A percentile compares a stretch with the other conserved stretches of the same genome.
Conservation (phyloP, 768 basidiomycete species). For the Melanogaster broomeanus region DNA sequence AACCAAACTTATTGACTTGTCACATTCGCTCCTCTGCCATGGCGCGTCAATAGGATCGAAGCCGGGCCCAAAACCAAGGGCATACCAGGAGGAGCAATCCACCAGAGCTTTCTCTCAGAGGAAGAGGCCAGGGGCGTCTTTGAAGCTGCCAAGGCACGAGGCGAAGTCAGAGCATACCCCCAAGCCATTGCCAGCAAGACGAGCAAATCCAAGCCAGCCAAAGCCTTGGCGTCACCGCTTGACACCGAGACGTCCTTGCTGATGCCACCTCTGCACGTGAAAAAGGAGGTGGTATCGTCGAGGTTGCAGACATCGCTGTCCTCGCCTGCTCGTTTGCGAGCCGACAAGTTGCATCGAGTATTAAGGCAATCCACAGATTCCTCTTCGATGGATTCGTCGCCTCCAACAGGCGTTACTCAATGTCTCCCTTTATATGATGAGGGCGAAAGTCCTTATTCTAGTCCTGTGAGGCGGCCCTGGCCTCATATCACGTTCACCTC, state of each 20-base stretch:
- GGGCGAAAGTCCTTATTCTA: slow-evolving; percentile 10
- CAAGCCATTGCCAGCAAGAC: not conserved
- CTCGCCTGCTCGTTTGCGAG: not conserved
- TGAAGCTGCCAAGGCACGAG: slow-evolving; percentile 28
- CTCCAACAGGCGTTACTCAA: slow-evolving; percentile 26
- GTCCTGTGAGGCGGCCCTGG: slow-evolving; percentile 6
- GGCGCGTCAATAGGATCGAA: slow-evolving; percentile 42
- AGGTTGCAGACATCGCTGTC: not conserved
- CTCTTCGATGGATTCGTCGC: slow-evolving; percentile 18
- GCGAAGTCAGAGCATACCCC: slow-evolving; percentile 27
- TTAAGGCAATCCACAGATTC: slow-evolving; percentile 12
- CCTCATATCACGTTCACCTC: slow-evolving; percentile 20
- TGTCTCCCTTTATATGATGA: slow-evolving; percentile 18
- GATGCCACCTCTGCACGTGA: slow-evolving; percentile 7
- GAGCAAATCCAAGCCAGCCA: slow-evolving; percentile 5
- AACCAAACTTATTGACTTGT: slow-evolving; percentile 25
- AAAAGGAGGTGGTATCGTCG: not conserved
- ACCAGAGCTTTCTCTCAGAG: slow-evolving; percentile 44
- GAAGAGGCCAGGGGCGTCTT: slow-evolving; percentile 42
- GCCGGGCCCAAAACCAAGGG: slow-evolving; percentile 43
- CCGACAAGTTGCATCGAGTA: slow-evolving; percentile 6
- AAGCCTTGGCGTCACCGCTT: slow-evolving; percentile 16
- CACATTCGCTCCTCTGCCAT: slow-evolving; percentile 3
- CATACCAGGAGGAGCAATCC: slow-evolving; percentile 41
- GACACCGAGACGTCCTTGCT: slow-evolving; percentile 17